These are phyloP conservation scores for Yamagishiella unicocca DNA, from an alignment of 139 green algal genomes.

Conservation along the genomic window DNA sequence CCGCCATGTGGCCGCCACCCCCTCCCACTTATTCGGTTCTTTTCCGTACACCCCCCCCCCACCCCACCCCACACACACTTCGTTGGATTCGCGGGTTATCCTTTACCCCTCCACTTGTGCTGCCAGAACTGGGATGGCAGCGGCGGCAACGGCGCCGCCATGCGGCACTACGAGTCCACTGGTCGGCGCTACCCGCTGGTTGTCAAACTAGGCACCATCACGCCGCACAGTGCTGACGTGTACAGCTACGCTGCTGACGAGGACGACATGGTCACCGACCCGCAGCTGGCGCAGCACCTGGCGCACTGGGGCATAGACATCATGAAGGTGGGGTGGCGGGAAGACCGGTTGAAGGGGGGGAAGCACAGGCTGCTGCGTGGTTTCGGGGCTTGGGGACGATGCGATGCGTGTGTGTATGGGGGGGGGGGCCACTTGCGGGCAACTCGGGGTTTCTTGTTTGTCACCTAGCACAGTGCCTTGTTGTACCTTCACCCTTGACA, in stretches of 20 bases:
- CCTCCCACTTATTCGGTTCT: neutral
- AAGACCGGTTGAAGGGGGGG: too few species aligned
- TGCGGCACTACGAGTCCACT: constrained; percentile 93
- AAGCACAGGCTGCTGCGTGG: neutral
- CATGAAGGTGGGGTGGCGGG: constrained; percentile 69
- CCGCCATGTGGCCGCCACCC: too few species aligned
- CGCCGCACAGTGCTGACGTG: constrained; percentile 89
- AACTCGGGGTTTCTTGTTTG: too few species aligned
- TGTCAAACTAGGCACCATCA: constrained; percentile 99
- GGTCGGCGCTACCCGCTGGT: constrained; percentile 92
- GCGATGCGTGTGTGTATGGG: too few species aligned
- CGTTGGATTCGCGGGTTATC: too few species aligned
- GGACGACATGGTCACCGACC: constrained; percentile 98
- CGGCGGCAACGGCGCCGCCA: constrained; percentile 92
- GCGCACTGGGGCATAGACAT: constrained; percentile 99
- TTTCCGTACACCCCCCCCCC: neutral
- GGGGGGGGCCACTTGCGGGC: too few species aligned
- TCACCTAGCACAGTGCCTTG: too few species aligned
- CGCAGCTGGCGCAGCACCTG: constrained; percentile 86
- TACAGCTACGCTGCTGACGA: constrained; percentile 92
- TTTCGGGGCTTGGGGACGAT: neutral
- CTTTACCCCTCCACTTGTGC: neutral
- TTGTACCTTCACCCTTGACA: too few species aligned
- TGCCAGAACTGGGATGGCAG: constrained; percentile 87
- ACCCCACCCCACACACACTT: neutral